Conservation (phyloP, 371 early-diverging fungal genomes). For the Haplosporangium sp. region DNA sequence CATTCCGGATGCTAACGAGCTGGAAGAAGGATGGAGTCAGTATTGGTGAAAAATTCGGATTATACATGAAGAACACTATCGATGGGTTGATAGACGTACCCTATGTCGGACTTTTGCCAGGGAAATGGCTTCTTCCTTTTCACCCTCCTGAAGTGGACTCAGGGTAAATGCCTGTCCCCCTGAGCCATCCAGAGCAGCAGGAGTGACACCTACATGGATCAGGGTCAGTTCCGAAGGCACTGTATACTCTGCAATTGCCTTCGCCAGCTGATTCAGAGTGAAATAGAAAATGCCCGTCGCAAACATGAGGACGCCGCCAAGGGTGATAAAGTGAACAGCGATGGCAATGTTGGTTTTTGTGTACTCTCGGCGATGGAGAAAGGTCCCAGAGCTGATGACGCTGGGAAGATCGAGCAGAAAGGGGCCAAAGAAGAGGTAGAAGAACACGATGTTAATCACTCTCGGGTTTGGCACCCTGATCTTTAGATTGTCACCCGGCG, state of each 20-base stretch:
- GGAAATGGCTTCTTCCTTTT: slow-evolving; percentile 33
- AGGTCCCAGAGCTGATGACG: slow-evolving; percentile 54
- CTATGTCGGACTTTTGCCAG: slow-evolving; percentile 44
- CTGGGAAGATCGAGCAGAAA: slow-evolving; percentile 51
- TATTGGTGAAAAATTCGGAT: background rate
- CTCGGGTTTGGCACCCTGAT: slow-evolving; percentile 37
- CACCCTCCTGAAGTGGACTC: slow-evolving; percentile 38
- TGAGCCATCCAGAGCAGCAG: slow-evolving; percentile 11
- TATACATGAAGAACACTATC: background rate
- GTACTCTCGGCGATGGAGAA: slow-evolving; percentile 40
- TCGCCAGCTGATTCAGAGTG: slow-evolving; percentile 43
- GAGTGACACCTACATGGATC: slow-evolving; percentile 28
- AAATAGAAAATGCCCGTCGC: slow-evolving; percentile 47
- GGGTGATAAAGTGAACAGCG: slow-evolving; percentile 45
- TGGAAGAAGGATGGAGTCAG: background rate
- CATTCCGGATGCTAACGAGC: slow-evolving; percentile 53
- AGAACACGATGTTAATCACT: slow-evolving; percentile 44
- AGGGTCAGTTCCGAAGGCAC: slow-evolving; percentile 41
- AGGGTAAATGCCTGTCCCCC: slow-evolving; percentile 32
- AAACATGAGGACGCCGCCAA: slow-evolving; percentile 36
- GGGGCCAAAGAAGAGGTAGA: slow-evolving; percentile 50
- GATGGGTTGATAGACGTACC: slow-evolving; percentile 15
- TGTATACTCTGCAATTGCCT: slow-evolving; percentile 47
- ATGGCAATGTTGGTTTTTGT: slow-evolving; percentile 50
- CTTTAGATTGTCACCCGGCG: slow-evolving; percentile 38